Base-by-base conservation (phyloP, 2,329 filamentous ascomycete genomes). In the Pyrenophora tritici-repentis region DNA sequence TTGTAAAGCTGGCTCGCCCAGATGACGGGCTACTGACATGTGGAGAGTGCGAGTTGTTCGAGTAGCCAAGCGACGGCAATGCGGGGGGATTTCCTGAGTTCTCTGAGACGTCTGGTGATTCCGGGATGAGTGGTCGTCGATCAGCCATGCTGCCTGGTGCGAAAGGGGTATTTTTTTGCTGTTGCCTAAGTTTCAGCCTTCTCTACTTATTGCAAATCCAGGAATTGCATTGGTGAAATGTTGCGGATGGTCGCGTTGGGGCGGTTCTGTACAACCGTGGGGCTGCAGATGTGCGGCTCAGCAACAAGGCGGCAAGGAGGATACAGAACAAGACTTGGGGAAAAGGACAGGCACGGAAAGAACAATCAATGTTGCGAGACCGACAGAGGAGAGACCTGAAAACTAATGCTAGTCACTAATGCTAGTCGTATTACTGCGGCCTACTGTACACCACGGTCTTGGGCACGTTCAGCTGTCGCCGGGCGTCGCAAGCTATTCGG, bases 1-100 rank as follows among this genome's bases (percentile, higher is more conserved):
- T 64, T 22, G 68, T 55, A 52, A 75, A 74, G 31, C 65, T 68
- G 2, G 74, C 68, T 41, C 72, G 66, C 32, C 71, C 67, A 55
- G 37, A 51, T 26, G 63, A 57, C 18, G 67, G 63, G 41, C 58
- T 62, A 7, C 60, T 55, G 47, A 68, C 55, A n/a, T 63, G 64
- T 31, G 66, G 52, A 6, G 61, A 56, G 6, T 61, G 65, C 32
- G 64, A 57, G 26, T 40, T 55, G 35, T 61, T 59, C 12, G 56
- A 49, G 55, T 70, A 71, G 50, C 63, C 65, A 17, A 66, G 55
- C 39, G 63, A 55, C 2, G 65, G 65, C 49, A 71, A 49, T 48
- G 62, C 66, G 50, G 62, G 63, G n/a, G 62, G 63, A 24, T 51
- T 61, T 32, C 61, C 61, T 39, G 65, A 59, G 35, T 58, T 62